Conservation (phyloP, 768 basidiomycete species). For the Phlebiopsis gigantea region DNA sequence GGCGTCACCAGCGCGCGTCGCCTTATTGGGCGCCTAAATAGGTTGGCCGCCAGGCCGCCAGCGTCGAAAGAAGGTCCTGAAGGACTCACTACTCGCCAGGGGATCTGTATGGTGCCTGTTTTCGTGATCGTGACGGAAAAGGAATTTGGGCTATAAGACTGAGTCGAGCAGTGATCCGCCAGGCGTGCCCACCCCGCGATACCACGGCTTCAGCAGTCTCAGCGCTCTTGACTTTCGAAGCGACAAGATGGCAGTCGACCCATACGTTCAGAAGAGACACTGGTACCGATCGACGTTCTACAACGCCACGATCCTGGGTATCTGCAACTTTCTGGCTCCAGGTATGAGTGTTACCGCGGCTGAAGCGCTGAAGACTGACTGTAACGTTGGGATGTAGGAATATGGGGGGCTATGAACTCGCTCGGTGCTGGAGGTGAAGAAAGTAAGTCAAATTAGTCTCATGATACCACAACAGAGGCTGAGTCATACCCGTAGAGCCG, state of each 20-base stretch:
- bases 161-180: background rate
- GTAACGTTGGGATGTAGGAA: background rate
- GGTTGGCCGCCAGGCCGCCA: too few species aligned
- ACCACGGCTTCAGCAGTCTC: background rate
- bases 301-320: background rate
- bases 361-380: too few species aligned
- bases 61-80: too few species aligned
- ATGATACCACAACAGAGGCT: background rate
- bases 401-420: background rate
- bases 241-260: background rate
- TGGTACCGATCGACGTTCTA: background rate
- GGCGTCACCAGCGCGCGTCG: background rate
- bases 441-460: background rate
- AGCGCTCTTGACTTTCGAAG: background rate
- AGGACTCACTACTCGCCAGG: too few species aligned
- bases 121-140: background rate
- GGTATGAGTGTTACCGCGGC: background rate
- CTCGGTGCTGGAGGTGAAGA: background rate
- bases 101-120: background rate
- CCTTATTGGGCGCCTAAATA: background rate
- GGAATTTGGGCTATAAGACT: background rate
- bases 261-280: background rate
- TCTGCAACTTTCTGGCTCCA: background rate
- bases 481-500: background rate
- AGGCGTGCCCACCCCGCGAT: too few species aligned